Conservation (phyloP, 306 rosid species). For the Sicyos edulis region DNA sequence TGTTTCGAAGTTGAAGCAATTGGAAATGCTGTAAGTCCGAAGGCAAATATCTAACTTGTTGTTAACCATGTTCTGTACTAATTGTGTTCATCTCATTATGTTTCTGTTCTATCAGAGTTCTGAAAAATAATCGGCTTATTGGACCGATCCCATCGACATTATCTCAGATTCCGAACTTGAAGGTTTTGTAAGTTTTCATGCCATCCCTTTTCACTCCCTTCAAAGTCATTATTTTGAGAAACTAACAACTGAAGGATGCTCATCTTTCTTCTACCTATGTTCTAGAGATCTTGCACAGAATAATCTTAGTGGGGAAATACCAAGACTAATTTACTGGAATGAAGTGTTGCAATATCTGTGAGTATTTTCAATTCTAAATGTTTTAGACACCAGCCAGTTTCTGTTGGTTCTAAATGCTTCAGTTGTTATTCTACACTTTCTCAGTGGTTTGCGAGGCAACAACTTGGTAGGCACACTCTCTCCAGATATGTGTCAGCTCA, state of each 20-base stretch:
- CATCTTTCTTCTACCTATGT: not conserved
- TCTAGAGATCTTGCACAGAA: slow-evolving; percentile 85
- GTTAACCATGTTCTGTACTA: not conserved
- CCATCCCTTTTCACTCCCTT: not conserved
- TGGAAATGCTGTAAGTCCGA: slow-evolving; percentile 72
- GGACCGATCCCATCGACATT: slow-evolving; percentile 95
- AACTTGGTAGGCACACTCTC: slow-evolving; percentile 79
- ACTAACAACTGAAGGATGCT: not conserved
- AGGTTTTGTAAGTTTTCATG: slow-evolving; percentile 60
- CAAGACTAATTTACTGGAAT: slow-evolving; percentile 95
- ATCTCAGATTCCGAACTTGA: slow-evolving; percentile 97
- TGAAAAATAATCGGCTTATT: slow-evolving; percentile 71
- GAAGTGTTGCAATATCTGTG: slow-evolving; percentile 96
- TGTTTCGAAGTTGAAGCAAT: slow-evolving; percentile 77
- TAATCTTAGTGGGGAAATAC: slow-evolving; percentile 90
- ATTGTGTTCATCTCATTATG: not conserved
- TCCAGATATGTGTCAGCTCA: slow-evolving; percentile 89
- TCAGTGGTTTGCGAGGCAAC: slow-evolving; percentile 89
- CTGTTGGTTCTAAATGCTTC: not conserved
- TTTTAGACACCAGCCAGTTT: not conserved
- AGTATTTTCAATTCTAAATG: slow-evolving; percentile 26
- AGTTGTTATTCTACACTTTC: not conserved
- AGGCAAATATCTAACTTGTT: not conserved
- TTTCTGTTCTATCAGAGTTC: slow-evolving; percentile 37
- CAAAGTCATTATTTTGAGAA: not conserved